Evolutionary conservation across 176 grass and related monocot species (phyloP).

Genomic region (Oryza officinalis): DNA sequence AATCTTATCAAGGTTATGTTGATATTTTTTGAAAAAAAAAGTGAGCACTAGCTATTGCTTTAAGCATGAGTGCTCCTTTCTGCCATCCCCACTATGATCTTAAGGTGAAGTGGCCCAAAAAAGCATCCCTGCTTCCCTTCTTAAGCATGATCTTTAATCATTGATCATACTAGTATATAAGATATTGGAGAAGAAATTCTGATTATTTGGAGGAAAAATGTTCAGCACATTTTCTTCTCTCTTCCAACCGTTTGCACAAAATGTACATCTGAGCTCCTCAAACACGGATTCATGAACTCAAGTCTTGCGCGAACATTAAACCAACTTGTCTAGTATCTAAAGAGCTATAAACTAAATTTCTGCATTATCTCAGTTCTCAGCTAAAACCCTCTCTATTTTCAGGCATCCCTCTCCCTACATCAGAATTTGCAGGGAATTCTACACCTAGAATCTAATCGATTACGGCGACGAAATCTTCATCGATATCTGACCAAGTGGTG

Average conservation of each 20-base stretch:
- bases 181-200: not conserved
- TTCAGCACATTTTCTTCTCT: not conserved
- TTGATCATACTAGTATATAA: not conserved
- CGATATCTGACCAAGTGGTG: no score
- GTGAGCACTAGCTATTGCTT: not conserved
- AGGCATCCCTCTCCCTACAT: not conserved
- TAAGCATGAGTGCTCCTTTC: not conserved
- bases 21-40: not conserved
- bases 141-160: not conserved
- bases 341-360: not conserved
- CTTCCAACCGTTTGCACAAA: not conserved
- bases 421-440: constrained; percentile 13
- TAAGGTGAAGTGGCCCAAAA: not conserved
- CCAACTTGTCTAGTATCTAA: not conserved
- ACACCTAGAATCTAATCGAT: not conserved
- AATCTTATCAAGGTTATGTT: not conserved
- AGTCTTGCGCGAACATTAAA: not conserved
- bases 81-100: constrained; percentile 5
- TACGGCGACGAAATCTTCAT: not conserved
- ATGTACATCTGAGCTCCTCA: constrained; percentile 14
- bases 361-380: not conserved
- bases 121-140: not conserved
- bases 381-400: not conserved
- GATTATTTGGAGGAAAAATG: not conserved
- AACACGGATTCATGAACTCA: not conserved